phyloP scores from a whole-genome alignment of 1,139 yeast species.

The Yamadazyma songkhlaensis region DNA sequence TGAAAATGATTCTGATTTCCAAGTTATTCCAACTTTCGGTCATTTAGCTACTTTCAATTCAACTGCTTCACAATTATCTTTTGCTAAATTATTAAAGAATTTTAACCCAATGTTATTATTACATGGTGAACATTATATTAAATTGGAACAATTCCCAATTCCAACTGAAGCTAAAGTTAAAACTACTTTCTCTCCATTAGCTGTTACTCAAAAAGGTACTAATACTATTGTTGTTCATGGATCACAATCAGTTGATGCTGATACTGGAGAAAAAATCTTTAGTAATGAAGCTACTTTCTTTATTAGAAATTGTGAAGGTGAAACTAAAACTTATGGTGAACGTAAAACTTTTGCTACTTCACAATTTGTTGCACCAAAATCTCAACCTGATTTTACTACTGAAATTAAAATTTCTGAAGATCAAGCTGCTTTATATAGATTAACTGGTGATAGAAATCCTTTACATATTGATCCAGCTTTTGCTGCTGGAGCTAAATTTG shows the following conservation, averaged over 20 bases:
- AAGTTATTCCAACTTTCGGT: conserved; percentile 90
- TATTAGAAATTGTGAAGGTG: conserved; percentile 78
- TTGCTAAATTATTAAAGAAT: conserved; percentile 63
- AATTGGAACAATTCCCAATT: conserved; percentile 73
- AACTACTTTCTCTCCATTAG: conserved; percentile 66
- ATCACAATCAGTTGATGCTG: conserved; percentile 64
- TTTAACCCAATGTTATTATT: conserved; percentile 86
- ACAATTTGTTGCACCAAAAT: conserved; percentile 63
- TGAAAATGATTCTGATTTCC: conserved; percentile 76
- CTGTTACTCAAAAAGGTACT: conserved; percentile 81
- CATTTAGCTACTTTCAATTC: conserved; percentile 71
- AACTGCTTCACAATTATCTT: conserved; percentile 49
- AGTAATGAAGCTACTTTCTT: conserved; percentile 85
- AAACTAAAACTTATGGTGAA: conserved; percentile 46
- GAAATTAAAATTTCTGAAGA: conserved; percentile 63
- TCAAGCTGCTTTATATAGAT: conserved; percentile 86
- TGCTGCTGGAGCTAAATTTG: conserved; percentile 87
- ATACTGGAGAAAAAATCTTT: conserved; percentile 69
- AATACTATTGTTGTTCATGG: conserved; percentile 83
- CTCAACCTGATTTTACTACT: conserved; percentile 63
- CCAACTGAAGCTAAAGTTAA: conserved; percentile 67
- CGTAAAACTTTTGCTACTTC: conserved; percentile 61
- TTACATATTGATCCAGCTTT: conserved; percentile 90
- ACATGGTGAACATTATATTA: conserved; percentile 95
- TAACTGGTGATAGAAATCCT: conserved; percentile 94